Conservation (phyloP, 1,139 yeast genomes). For the Protomyces lactucae-debilis region DNA sequence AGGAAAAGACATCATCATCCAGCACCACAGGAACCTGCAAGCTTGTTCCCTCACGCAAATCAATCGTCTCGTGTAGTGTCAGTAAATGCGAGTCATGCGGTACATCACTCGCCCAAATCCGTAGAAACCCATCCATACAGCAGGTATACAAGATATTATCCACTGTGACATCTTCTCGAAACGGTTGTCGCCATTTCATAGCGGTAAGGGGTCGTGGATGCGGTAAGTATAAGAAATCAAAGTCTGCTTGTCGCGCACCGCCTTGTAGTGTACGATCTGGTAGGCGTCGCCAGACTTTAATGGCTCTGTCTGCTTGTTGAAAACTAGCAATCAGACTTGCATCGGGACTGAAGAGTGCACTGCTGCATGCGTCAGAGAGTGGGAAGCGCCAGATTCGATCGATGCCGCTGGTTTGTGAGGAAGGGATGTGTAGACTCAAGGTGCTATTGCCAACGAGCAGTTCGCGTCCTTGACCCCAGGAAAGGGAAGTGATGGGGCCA, state of each 20-base stretch:
- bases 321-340: conserved; percentile 61
- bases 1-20: conserved; percentile 39
- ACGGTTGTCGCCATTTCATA: conserved; percentile 50
- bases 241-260: conserved; percentile 53
- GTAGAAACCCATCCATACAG: conserved; percentile 51
- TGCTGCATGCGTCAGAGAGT: conserved; percentile 40
- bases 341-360: conserved; percentile 50
- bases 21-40: conserved; percentile 45
- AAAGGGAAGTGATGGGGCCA: conserved; percentile 48
- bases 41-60: conserved; percentile 29
- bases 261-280: conserved; percentile 58
- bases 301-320: conserved; percentile 57
- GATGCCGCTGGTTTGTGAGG: conserved; percentile 47
- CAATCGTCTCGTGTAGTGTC: conserved; percentile 33
- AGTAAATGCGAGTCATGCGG: conserved; percentile 32
- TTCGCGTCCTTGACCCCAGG: conserved; percentile 66
- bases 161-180: conserved; percentile 34
- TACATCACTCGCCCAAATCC: conserved; percentile 73
- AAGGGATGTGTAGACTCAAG: conserved; percentile 54
- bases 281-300: conserved; percentile 63
- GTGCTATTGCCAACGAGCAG: conserved; percentile 57
- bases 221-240: conserved; percentile 64
- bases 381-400: conserved; percentile 47
- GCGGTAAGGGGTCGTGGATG: conserved; percentile 59
- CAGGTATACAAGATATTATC: conserved; percentile 55